A percentile compares a stretch with the other conserved stretches of the same genome.
Evolutionary conservation across 1,139 yeast species (phyloP).

Genomic region (Kurtzmaniella quercitrusa): DNA sequence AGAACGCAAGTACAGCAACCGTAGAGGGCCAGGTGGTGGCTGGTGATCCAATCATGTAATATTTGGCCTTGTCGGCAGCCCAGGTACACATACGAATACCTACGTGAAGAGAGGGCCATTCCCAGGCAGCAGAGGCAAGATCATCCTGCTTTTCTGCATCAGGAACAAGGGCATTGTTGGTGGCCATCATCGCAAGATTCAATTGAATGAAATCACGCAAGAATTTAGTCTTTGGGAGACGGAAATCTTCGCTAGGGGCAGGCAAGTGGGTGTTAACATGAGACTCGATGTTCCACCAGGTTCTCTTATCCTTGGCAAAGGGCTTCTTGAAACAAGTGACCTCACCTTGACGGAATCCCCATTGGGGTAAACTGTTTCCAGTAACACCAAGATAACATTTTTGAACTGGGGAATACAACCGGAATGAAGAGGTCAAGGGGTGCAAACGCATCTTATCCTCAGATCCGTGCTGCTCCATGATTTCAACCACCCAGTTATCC

Average conservation of each 20-base stretch:
- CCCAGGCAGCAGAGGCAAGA: constrained; percentile 91
- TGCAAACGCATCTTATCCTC: constrained; percentile 71
- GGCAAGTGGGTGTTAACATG: constrained; percentile 77
- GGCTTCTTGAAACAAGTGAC: constrained; percentile 80
- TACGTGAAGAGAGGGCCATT: constrained; percentile 92
- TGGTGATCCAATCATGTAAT: constrained; percentile 89
- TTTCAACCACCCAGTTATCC: constrained; percentile 92
- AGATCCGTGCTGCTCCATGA: constrained; percentile 68
- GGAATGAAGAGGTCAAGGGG: constrained; percentile 82
- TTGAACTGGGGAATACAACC: constrained; percentile 63
- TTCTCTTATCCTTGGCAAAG: constrained; percentile 80
- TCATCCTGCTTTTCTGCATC: constrained; percentile 89
- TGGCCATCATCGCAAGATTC: constrained; percentile 98
- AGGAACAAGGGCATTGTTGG: constrained; percentile 93
- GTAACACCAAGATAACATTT: constrained; percentile 87
- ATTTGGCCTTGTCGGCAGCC: constrained; percentile 76
- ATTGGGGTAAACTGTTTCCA: constrained; percentile 77
- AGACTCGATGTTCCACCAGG: constrained; percentile 97
- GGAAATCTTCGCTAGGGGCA: constrained; percentile 65
- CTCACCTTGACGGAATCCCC: constrained; percentile 99
- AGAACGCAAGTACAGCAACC: constrained; percentile 60
- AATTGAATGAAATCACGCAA: constrained; percentile 86
- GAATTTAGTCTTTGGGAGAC: constrained; percentile 79
- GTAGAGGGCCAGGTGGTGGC: constrained; percentile 93
- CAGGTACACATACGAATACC: constrained; percentile 97